These are phyloP conservation scores for Sugiyamaella japonica DNA, from an alignment of 1,139 yeast genomes.

Conservation along the genomic window DNA sequence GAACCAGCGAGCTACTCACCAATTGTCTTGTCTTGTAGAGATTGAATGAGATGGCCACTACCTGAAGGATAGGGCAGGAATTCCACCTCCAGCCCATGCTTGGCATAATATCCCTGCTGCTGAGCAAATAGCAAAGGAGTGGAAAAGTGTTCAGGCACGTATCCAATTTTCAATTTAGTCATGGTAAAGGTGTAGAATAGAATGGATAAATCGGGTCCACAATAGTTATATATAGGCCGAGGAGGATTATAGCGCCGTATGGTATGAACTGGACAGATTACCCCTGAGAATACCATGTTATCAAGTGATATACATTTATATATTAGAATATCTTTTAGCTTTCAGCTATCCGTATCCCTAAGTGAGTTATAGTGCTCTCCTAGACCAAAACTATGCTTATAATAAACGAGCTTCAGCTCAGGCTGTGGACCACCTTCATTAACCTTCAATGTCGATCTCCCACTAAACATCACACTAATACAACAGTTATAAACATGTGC, in stretches of 20 bases:
- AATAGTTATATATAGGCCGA: background rate
- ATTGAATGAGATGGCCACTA: conserved; percentile 79
- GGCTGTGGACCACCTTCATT: conserved; percentile 51
- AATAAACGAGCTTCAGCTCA: conserved; percentile 71
- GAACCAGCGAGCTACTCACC: conserved; percentile 37
- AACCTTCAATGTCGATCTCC: conserved; percentile 60
- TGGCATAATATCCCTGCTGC: conserved; percentile 55
- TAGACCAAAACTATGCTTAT: conserved; percentile 80
- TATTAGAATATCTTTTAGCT: too few relatives aligned
- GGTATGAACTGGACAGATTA: background rate
- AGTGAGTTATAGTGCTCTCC: conserved; percentile 96
- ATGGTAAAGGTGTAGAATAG: background rate
- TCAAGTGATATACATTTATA: too few relatives aligned
- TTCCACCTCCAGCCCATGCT: conserved; percentile 52
- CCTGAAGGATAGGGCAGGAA: conserved; percentile 82
- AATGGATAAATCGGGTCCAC: background rate
- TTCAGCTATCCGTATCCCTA: conserved; percentile 48
- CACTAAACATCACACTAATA: conserved; percentile 74
- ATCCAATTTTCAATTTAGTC: conserved; percentile 57
- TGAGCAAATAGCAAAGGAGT: conserved; percentile 80
- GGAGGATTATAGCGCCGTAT: conserved; percentile 1
- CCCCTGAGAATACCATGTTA: background rate
- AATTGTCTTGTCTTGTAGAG: conserved; percentile 61
- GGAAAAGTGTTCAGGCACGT: conserved; percentile 88
- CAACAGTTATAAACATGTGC: conserved; percentile 67